Percentiles rank a stretch among this genome's conserved stretches.
Evolutionary conservation across 1,139 yeast species (phyloP).

Genomic region (Nakaseomyces delphensis): DNA sequence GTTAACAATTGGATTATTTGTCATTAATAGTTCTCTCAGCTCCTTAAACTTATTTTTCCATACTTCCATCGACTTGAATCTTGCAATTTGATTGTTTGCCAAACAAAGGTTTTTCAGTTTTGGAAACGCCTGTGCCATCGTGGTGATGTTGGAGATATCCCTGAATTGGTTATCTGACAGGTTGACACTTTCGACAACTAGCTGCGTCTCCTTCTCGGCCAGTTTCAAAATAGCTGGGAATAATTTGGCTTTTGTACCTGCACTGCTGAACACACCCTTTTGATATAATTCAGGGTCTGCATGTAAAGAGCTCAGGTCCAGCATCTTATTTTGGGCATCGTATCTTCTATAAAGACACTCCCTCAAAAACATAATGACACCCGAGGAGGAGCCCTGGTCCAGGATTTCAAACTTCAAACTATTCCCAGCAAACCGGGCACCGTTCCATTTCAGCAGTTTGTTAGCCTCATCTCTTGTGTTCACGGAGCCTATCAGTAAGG

Average conservation of each 20-base stretch:
- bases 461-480: constrained; percentile 48
- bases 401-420: constrained; percentile 45
- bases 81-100: constrained; percentile 60
- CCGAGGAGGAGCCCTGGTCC: constrained; percentile 25
- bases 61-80: constrained; percentile 52
- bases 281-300: constrained; percentile 54
- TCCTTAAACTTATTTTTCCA: constrained; percentile 72
- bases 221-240: constrained; percentile 87
- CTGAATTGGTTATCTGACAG: constrained; percentile 59
- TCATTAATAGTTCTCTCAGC: constrained; percentile 65
- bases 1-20: constrained; percentile 62
- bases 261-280: constrained; percentile 57
- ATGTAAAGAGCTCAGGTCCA: constrained; percentile 61
- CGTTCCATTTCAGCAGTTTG: constrained; percentile 53
- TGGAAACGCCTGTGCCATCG: constrained; percentile 72
- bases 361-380: constrained; percentile 55
- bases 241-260: constrained; percentile 60
- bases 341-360: constrained; percentile 59
- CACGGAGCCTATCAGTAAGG: constrained; percentile 50
- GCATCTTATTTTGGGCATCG: constrained; percentile 52
- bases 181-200: constrained; percentile 63
- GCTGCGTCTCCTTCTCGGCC: constrained; percentile 41
- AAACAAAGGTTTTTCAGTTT: constrained; percentile 66
- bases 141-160: constrained; percentile 54
- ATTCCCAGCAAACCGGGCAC: constrained; percentile 75